Percentiles rank a stretch among this genome's conserved stretches.
These are phyloP conservation scores for Aspergillus pseudotamarii DNA, from an alignment of 2,329 filamentous ascomycete species.

Conservation along the genomic window DNA sequence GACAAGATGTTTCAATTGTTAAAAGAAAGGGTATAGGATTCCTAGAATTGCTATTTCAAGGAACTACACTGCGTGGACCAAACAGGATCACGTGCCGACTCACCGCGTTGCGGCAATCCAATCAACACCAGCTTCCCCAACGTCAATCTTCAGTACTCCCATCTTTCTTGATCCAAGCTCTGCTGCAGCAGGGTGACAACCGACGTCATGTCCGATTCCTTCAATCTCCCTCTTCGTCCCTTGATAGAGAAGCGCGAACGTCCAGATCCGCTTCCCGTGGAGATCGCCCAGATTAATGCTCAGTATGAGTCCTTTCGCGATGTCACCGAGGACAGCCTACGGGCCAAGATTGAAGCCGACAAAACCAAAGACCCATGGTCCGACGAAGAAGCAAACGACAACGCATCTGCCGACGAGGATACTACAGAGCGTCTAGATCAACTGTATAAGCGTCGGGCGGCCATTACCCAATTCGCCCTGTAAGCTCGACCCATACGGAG, in stretches of 20 bases:
- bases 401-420: slow-evolving; percentile 35
- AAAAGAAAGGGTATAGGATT: background rate
- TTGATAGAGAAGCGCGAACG: slow-evolving; percentile 50
- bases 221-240: slow-evolving; percentile 65
- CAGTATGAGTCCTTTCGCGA: slow-evolving; percentile 81
- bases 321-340: slow-evolving; percentile 73
- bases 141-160: background rate
- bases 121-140: background rate
- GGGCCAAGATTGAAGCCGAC: slow-evolving; percentile 63
- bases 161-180: background rate
- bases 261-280: slow-evolving; percentile 66
- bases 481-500: slow-evolving; percentile 24
- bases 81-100: background rate
- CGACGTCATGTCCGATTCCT: slow-evolving; percentile 41
- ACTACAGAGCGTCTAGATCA: slow-evolving; percentile 43
- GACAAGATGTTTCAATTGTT: background rate
- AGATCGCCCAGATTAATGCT: slow-evolving; percentile 76
- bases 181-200: background rate
- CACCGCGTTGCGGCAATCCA: background rate
- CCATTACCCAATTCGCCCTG: slow-evolving; percentile 49
- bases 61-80: background rate
- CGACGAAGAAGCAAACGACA: slow-evolving; percentile 46
- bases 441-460: slow-evolving; percentile 47
- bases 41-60: background rate
- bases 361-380: slow-evolving; percentile 53